Evolutionary conservation across 148 eudicot genomes (phyloP), one percentile per base, ranked within the genome.

Genomic region (Polygonum maritimum): DNA sequence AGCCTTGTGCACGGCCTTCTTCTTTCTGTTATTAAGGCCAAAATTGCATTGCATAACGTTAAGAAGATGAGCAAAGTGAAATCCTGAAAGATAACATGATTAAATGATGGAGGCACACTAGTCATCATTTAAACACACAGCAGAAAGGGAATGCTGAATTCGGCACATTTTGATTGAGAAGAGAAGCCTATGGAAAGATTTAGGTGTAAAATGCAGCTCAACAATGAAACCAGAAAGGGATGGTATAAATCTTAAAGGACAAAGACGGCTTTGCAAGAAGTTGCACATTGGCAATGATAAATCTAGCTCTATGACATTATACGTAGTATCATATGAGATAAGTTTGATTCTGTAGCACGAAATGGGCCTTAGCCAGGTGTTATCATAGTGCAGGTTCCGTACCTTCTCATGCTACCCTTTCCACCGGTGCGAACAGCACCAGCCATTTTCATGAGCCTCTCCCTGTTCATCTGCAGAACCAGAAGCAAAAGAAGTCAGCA

Each of bases 1-100:
- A 54, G 95, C 90, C 80, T 89, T 92, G 86, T 92, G 97, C 49
- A 92, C 87, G 2, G 95, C 97, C 91, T 92, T 92, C 92, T 90
- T 92, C 91, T 92, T 92, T 84, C 97, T 92, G 87, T 65, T 67
- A 73, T 44, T 44, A 7, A 0, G 47, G 47, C 47, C 47, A 44
- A 44, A 7, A 7, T 44, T 44, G 6, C 47, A 44, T 7, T 7
- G 10, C 8, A 7, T 6, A 44, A 8, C 1, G 47, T 44, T 44
- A 6, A 44, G 9, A 44, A 5, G 6, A 9, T 6, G 47, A 44
- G 8, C 47, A 44, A 44, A 7, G 47, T 44, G 47, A 44, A 44
- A 44, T 44, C 47, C 47, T 44, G 47, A 7, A 44, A 44, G 41
- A 39, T 4, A 44, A 44, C 47, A 44, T 44, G 6, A 44, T 7